Base-by-base conservation (phyloP, 1,284 basidiomycete species). In the Boletus smithii region DNA sequence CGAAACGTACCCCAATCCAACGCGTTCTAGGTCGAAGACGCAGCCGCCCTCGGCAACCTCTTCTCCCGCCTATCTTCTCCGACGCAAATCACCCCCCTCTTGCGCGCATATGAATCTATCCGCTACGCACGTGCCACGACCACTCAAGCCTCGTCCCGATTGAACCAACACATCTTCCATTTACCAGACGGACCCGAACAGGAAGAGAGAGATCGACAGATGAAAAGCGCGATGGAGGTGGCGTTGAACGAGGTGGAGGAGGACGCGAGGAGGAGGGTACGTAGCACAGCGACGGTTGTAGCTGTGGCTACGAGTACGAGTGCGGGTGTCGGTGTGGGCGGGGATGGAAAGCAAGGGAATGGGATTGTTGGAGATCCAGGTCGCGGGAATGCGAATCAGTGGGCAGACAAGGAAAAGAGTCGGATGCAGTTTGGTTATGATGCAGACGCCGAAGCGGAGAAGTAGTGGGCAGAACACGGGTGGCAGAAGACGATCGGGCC, bases 21-120 rank as follows among this genome's bases (percentile, higher is more conserved):
- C 27, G 34, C 18, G 13, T 35, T 11, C 23, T 35, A 74, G 74
- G 70, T 85, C 43, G 83, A 86, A 64, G 83, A 85, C 49, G 81
- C 76, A 0, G 80, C 78, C 0, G 77, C 83, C 1, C 69, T 85
- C 22, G 83, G 81, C 0, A 74, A 73, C 42, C 71, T 84, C 11
- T 73, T 85, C 54, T 76, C 78, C 2, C 73, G 66, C 18, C 58
- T 83, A 24, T 66, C 69, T 0, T 59, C 67, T 29, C 61, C 53
- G n/a, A 46, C 61, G 0, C 77, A 82, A 53, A 67, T 83, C 5
- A 54, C 59, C 0, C 57, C 68, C 1, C 66, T 83, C 8, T 67
- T 85, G 8, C 65, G 69, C 7, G 79, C 77, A 0, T 84, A 83
- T 53, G 66, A 82, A 51, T 62, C 63, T 4, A 69, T 83, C 18